Evolutionary conservation across 257 asterid species (phyloP).

Genomic region (Vinca minor): DNA sequence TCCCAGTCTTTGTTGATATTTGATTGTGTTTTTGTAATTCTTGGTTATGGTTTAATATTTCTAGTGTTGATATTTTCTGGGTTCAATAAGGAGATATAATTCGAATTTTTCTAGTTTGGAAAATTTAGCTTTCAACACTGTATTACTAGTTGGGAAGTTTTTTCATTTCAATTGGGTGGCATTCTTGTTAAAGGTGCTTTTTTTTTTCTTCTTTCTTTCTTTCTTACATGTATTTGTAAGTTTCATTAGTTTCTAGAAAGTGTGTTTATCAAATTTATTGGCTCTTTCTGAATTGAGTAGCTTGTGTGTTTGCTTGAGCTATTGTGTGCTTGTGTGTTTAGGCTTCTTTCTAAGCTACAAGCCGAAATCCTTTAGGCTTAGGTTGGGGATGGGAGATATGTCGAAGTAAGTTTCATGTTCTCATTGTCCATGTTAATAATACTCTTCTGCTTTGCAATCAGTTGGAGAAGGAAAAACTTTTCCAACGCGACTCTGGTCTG

Average conservation of each 20-base stretch:
- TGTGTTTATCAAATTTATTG: neutral
- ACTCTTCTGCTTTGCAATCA: neutral
- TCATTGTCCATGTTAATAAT: neutral
- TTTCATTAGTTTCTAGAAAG: neutral
- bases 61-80: neutral
- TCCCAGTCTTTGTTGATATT: constrained; percentile 17
- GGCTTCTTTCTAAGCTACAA: neutral
- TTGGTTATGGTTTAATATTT: neutral
- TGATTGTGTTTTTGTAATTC: constrained; percentile 4
- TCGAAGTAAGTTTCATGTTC: neutral
- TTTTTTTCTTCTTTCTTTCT: no score
- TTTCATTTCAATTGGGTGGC: no score
- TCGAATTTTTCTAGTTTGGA: no score
- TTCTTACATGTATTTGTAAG: neutral
- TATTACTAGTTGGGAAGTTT: no score
- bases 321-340: neutral
- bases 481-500: neutral
- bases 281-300: neutral
- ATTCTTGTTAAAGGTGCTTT: neutral
- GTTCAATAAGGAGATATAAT: no score
- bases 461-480: neutral
- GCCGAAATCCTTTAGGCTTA: neutral
- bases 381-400: neutral
- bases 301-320: neutral
- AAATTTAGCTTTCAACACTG: no score